A percentile compares a stretch with the other conserved stretches of the same genome.
phyloP scores from a whole-genome alignment of 768 basidiomycete species.

The Lanmaoa rubissima region DNA sequence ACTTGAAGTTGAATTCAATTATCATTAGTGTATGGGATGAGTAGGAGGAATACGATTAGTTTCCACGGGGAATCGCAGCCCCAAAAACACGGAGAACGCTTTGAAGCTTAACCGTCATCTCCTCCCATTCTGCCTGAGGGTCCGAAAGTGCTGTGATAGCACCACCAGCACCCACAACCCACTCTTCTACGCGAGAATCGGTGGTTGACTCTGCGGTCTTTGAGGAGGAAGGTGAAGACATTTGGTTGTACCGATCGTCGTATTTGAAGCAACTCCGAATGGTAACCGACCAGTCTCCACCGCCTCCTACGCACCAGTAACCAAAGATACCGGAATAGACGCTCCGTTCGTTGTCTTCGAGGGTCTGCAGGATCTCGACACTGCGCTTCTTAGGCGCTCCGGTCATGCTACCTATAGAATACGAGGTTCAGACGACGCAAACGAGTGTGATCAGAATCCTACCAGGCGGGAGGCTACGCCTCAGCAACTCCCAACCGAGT shows the following conservation, averaged over 20 bases:
- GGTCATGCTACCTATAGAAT: constrained; percentile 83
- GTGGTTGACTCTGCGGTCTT: constrained; percentile 12
- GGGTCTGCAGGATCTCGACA: constrained; percentile 79
- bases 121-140: constrained; percentile 87
- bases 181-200: constrained; percentile 44
- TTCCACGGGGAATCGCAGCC: constrained; percentile 26
- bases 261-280: constrained; percentile 91
- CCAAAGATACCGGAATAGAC: constrained; percentile 94
- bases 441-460: constrained; percentile 10
- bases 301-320: constrained; percentile 87
- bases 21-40: background rate
- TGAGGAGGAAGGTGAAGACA: constrained; percentile 8
- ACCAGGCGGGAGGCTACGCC: constrained; percentile 85
- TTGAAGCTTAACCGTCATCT: constrained; percentile 84
- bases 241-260: constrained; percentile 35
- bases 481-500: constrained; percentile 77
- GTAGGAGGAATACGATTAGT: constrained; percentile 6
- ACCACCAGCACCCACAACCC: constrained; percentile 90
- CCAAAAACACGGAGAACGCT: constrained; percentile 71
- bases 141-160: constrained; percentile 94
- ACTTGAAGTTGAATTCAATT: constrained; percentile 40
- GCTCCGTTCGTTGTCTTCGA: constrained; percentile 71
- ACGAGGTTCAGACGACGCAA: background rate
- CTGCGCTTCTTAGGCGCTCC: constrained; percentile 95
- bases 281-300: constrained; percentile 90